These are phyloP conservation scores for Metschnikowia orientalis DNA, from an alignment of 805 yeast genomes.

Conservation along the genomic window DNA sequence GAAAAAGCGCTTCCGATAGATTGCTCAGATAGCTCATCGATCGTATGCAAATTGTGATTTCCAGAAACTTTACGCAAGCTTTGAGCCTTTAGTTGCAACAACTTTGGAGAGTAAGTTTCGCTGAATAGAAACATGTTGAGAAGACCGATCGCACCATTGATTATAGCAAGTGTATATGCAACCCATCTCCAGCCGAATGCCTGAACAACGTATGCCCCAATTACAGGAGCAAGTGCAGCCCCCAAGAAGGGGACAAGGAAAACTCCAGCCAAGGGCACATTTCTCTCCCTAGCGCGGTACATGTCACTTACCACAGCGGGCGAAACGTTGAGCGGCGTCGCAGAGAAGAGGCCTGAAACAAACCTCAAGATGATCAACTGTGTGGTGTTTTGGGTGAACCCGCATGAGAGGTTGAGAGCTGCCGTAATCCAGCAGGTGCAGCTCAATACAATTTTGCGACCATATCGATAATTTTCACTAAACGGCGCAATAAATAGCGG, in stretches of 20 bases:
- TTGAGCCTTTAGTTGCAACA: slow-evolving; percentile 27
- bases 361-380: slow-evolving; percentile 34
- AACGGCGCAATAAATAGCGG: slow-evolving; percentile 38
- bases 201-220: slow-evolving; percentile 33
- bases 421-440: slow-evolving; percentile 32
- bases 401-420: slow-evolving; percentile 35
- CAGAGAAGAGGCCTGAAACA: slow-evolving; percentile 36
- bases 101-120: slow-evolving; percentile 36
- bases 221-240: slow-evolving; percentile 36
- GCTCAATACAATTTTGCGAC: slow-evolving; percentile 32
- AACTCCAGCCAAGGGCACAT: slow-evolving; percentile 33
- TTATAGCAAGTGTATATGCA: slow-evolving; percentile 30
- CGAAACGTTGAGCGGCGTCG: slow-evolving; percentile 35
- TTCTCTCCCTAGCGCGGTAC: slow-evolving; percentile 30
- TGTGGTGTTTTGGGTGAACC: slow-evolving; percentile 29
- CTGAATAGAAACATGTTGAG: slow-evolving; percentile 27
- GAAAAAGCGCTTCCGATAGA: slow-evolving; percentile 23
- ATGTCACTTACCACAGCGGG: slow-evolving; percentile 39
- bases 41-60: slow-evolving; percentile 34
- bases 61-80: slow-evolving; percentile 31
- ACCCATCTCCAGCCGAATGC: slow-evolving; percentile 36
- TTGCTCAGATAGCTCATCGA: slow-evolving; percentile 32
- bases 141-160: slow-evolving; percentile 32
- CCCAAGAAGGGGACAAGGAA: slow-evolving; percentile 37
- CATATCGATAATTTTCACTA: slow-evolving; percentile 34